Evolutionary conservation across 2,329 filamentous ascomycete genomes (phyloP), one percentile per base, ranked within the genome.

Genomic region (Pseudocercospora crystallina): DNA sequence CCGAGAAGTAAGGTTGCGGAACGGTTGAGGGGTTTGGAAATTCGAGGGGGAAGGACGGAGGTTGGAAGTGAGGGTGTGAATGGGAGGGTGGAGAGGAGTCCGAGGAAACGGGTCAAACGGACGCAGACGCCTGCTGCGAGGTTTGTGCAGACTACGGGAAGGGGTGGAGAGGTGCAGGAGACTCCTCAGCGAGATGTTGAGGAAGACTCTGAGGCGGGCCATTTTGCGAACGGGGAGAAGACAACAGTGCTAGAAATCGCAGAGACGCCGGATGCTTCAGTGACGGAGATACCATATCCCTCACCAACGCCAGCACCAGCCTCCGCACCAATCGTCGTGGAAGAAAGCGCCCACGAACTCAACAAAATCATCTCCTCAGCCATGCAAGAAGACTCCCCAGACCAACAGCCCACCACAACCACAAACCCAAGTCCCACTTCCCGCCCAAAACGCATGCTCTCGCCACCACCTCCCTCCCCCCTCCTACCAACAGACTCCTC

Each of bases 1-100:
- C 65, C 65, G 13, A 53, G 63, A 37, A 61, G 56, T 14, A 61
- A 58, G 42, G 61, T 67, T 15, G 65, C 64, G 10, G 60, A 63
- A 44, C 49, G 58, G 32, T 47, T 67, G 8, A 41, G 56, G 29
- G 50, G 47, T 9, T 51, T 67, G 2, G 57, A 62, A 3, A 49
- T 65, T 26, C 34, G 49, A 8, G 43, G 39, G 37, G 35, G 29
- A 15, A 26, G 20, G 4, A 3, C 20, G 4, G 20, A 3, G 3
- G 20, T 26, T 26, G 30, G 45, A 44, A 15, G 34, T 34, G 13
- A 42, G 26, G 38, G 4, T n/a, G 12, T 35, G 12, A 35, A 26
- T 26, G 20, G 20, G 7, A 26, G 20, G 20, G 20, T 26, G 20
- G 20, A 26, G 3, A 7, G 20, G 20, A 26, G 20, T 26, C 20